Evolutionary conservation across 140 eudicot genomes (phyloP), one percentile per base, ranked within the genome.

Genomic region (Flaveria floridana): DNA sequence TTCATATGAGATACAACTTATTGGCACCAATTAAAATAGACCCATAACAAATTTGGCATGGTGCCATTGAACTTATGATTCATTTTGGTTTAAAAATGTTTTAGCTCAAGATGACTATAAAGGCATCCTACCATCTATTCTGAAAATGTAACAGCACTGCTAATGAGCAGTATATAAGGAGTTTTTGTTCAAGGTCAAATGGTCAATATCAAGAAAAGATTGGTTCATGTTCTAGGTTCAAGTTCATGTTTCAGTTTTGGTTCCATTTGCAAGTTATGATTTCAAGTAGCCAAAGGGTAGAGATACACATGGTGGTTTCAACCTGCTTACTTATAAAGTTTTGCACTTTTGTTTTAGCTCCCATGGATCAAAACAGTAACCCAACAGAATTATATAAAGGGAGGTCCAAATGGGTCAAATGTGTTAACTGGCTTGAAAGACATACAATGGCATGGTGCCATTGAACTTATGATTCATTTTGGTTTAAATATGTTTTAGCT

Each of bases 21-120:
- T 19, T 57, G 72, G 39, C 53, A 30, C 18, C 26, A 41, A 23
- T 67, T 55, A 26, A 3, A 23, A 52, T 65, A n/a, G 15, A 55
- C 21, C 1, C 37, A 39, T 55, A 55, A 39, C 44, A 50, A 75
- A 19, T 75, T 64, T 64, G 67, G 68, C 57, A 65, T 9, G 13
- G 41, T 25, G 42, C 7, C 23, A 65, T 16, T 51, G 51, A 52
- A 41, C 68, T 52, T 13, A 14, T 25, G 25, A 39, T 68, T 53
- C 7, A 26, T 37, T 6, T 30, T 37, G 18, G 26, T 23, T 69
- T 7, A 48, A 21, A 21, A 6, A 15, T 70, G 65, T 72, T 72
- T 21, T 34, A 39, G 20, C 77, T 14, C 46, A 53, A 71, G 52
- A 71, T n/a, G 52, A 53, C 34, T 6, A 30, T 30, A 25, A 47